Conservation (phyloP, 2,329 filamentous ascomycete species). For the Plectosphaerella sp. region DNA sequence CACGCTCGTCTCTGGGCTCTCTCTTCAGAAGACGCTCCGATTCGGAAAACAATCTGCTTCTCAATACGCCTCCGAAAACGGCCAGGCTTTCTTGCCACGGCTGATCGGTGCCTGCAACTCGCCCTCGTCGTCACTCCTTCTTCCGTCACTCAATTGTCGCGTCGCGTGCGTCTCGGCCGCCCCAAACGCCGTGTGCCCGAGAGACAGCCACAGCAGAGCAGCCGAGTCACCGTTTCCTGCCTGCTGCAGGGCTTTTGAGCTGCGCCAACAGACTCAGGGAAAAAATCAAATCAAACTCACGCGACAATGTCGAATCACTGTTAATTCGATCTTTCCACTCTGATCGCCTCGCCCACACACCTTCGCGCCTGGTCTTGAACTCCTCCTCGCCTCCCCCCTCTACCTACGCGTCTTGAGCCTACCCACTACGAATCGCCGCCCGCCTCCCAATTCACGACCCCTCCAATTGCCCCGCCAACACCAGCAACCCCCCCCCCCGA, state of each 20-base stretch:
- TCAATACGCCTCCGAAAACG: no score
- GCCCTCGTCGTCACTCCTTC: background rate
- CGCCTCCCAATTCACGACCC: conserved; percentile 2
- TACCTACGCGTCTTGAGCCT: conserved; percentile 2
- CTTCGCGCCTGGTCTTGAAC: conserved; percentile 4
- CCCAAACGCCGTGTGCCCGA: background rate
- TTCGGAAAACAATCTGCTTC: no score
- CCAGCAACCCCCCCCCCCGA: conserved; percentile 1
- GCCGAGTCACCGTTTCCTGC: background rate
- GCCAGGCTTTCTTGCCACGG: no score
- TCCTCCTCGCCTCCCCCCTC: conserved; percentile 1
- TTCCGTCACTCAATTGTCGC: background rate
- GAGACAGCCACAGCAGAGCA: conserved; percentile 1
- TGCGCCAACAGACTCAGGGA: no score
- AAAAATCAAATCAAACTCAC: conserved; percentile 1
- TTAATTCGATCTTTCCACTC: conserved; percentile 5
- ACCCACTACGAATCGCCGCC: conserved; percentile 6
- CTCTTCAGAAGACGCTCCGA: no score
- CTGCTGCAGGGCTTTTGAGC: no score
- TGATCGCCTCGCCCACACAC: conserved; percentile 6
- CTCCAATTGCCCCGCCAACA: conserved; percentile 4
- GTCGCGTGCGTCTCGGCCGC: background rate
- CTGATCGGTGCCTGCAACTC: background rate
- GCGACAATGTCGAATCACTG: conserved; percentile 13
- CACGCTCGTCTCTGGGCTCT: no score